Percentiles rank a stretch among this genome's conserved stretches.
Evolutionary conservation across 306 rosid genomes (phyloP).

Genomic region (Spatholobus suberectus): DNA sequence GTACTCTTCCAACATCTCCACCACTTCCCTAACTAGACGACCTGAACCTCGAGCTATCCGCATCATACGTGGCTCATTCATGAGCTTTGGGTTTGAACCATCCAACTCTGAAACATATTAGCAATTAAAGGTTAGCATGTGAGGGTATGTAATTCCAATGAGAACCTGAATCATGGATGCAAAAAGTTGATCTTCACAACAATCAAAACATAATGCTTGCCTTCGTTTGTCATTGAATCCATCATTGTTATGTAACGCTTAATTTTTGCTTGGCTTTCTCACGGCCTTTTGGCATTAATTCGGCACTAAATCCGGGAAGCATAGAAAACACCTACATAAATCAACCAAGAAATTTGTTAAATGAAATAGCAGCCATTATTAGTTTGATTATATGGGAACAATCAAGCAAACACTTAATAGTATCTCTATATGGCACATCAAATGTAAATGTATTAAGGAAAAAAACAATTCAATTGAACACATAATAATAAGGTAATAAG

Average conservation of each 20-base stretch:
- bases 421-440: constrained; percentile 1
- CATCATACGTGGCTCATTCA: constrained; percentile 75
- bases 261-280: constrained; percentile 89
- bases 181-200: constrained; percentile 1
- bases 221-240: constrained; percentile 98
- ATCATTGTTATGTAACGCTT: constrained; percentile 97
- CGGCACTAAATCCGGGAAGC: constrained; percentile 85
- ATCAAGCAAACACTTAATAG: not conserved
- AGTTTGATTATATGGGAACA: not conserved
- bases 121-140: constrained; percentile 26
- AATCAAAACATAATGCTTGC: constrained; percentile 44
- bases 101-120: constrained; percentile 70
- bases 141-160: not conserved
- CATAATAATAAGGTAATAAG: constrained; percentile 17
- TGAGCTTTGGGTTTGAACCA: constrained; percentile 76
- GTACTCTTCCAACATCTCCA: constrained; percentile 84
- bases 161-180: not conserved
- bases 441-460: not conserved
- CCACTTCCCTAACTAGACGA: constrained; percentile 64
- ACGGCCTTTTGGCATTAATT: constrained; percentile 85
- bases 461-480: not conserved
- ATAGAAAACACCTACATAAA: constrained; percentile 70
- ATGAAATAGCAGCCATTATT: constrained; percentile 25
- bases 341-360: constrained; percentile 24
- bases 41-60: constrained; percentile 86